These are phyloP conservation scores for Phoma herbarum DNA, from an alignment of 2,329 filamentous ascomycete genomes.

Conservation along the genomic window DNA sequence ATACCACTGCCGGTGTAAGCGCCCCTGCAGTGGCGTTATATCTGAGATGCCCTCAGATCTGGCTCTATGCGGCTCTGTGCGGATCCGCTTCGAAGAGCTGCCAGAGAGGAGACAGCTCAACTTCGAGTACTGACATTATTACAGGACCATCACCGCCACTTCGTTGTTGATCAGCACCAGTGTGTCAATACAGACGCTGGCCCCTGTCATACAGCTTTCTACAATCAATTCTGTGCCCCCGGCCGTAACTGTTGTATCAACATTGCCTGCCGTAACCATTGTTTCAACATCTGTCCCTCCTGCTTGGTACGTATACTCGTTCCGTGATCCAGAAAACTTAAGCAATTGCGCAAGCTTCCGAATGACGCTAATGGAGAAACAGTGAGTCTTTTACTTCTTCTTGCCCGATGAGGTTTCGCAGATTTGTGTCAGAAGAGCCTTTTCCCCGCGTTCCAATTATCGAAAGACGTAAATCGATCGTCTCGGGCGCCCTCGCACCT, in stretches of 20 bases:
- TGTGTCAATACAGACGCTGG: conserved; percentile 1
- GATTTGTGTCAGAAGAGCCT: neutral
- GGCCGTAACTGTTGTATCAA: neutral
- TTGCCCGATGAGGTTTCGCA: neutral
- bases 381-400: neutral
- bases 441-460: neutral
- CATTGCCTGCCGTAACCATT: neutral
- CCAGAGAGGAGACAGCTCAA: neutral
- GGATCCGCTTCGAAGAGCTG: neutral
- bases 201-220: neutral
- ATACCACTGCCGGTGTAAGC: neutral
- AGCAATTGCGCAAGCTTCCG: neutral
- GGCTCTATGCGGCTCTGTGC: neutral
- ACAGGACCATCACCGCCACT: neutral
- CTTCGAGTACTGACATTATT: neutral
- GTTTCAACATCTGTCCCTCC: conserved; percentile 2
- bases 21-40: neutral
- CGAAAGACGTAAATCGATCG: neutral
- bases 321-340: neutral
- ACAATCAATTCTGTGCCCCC: neutral
- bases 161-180: conserved; percentile 1
- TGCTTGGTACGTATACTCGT: conserved; percentile 4
- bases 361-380: neutral
- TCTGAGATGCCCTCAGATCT: neutral
- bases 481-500: too few relatives aligned